These are phyloP conservation scores for Talaromyces ruber DNA, from an alignment of 495 filamentous ascomycete species.

Conservation along the genomic window DNA sequence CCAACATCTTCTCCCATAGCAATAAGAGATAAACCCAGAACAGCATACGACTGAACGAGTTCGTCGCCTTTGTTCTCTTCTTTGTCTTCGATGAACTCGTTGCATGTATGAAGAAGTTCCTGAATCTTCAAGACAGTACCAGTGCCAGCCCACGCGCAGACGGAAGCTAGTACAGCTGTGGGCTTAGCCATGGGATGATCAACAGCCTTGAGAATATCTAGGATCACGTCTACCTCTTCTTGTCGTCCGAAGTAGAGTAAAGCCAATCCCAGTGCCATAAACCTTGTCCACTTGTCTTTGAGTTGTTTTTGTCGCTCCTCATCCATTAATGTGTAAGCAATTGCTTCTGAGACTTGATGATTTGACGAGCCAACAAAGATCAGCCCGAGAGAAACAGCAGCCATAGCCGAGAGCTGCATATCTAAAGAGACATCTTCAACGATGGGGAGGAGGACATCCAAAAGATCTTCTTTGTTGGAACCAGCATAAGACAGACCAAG, in stretches of 20 bases:
- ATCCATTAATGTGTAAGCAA: conserved; percentile 84
- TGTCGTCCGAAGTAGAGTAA: conserved; percentile 93
- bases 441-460: conserved; percentile 75
- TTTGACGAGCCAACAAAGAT: conserved; percentile 90
- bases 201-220: conserved; percentile 91
- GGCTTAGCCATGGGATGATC: conserved; percentile 92
- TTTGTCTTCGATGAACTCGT: conserved; percentile 90
- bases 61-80: conserved; percentile 92
- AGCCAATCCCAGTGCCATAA: conserved; percentile 89
- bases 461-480: conserved; percentile 75
- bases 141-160: conserved; percentile 96
- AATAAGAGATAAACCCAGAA: conserved; percentile 86
- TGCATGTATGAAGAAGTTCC: conserved; percentile 92
- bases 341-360: conserved; percentile 77
- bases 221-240: conserved; percentile 91
- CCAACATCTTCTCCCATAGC: conserved; percentile 98
- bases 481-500: conserved; percentile 91
- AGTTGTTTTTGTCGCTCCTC: conserved; percentile 79
- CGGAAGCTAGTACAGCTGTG: conserved; percentile 81
- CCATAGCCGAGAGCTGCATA: conserved; percentile 96
- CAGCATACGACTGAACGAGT: conserved; percentile 89
- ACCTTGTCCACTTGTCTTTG: conserved; percentile 96
- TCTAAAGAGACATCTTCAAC: conserved; percentile 72
- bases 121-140: conserved; percentile 95
- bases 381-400: conserved; percentile 81